Base-by-base conservation (phyloP, 2,329 filamentous ascomycete genomes). In the Fusarium devonianum region DNA sequence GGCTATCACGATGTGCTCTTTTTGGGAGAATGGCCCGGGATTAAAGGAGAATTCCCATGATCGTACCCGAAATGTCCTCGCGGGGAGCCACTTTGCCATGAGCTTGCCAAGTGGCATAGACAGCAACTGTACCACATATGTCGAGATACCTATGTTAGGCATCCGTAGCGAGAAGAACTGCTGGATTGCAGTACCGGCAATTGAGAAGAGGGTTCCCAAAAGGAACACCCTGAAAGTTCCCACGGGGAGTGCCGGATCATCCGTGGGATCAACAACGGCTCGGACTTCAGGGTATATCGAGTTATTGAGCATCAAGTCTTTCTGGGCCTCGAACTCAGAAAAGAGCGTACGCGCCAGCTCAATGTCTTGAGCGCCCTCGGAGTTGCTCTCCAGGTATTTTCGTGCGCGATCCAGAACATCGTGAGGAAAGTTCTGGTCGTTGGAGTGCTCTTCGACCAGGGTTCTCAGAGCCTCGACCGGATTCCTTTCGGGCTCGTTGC, bases 1-100 rank as follows among this genome's bases (percentile, higher is more conserved):
- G n/a, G 75, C 75, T 35, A 82, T 76, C 4, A 83, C 64, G 58
- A 80, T 73, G 57, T 83, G 79, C 57, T 83, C 79, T 56, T 83
- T 83, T 47, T 76, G 75, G 48, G 73, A 78, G 61, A 83, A 83
- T 0, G 73, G 73, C 0, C 78, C 77, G 0, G 78, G 77, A 44
- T 81, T 81, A 5, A 73, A 56, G 0, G 62, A 69, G 16, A 75
- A 71, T 5, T 65, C 55, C 12, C 53, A 51, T 1, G 17, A 19
- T 4, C 40, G 34, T 2, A 56, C 4, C 1, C 29, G 7, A 6
- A 63, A 54, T 5, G 13, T 38, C 5, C 28, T 49, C 5, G 10
- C 16, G 0, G 63, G 56, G 0, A 67, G 38, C 30, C 36, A 50
- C 18, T 44, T 58, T 32, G 57, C 71, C 71, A 72, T 68, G 0